A percentile compares a stretch with the other conserved stretches of the same genome.
Evolutionary conservation across 106 monocot genomes (phyloP).

Genomic region (Dendrobium catenatum): DNA sequence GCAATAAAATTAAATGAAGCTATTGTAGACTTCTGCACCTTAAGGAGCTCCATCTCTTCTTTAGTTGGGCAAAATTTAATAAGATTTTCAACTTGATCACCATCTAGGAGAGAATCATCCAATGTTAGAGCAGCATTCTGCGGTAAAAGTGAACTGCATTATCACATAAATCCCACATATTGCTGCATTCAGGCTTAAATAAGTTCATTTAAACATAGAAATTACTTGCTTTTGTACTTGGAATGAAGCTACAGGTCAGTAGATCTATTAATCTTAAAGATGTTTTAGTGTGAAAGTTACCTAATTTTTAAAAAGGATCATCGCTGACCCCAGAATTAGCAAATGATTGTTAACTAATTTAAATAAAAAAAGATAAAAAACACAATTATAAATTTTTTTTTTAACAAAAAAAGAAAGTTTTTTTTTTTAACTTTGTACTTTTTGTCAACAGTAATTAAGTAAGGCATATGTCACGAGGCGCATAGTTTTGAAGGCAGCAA

Average conservation of each 20-base stretch:
- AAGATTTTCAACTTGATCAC: constrained; percentile 79
- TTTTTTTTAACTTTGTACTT: no score
- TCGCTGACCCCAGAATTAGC: no score
- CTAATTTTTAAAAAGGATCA: not conserved
- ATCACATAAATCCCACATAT: not conserved
- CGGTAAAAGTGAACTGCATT: not conserved
- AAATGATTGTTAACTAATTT: no score
- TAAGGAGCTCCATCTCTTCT: constrained; percentile 84
- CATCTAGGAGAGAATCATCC: constrained; percentile 83
- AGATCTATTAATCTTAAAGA: not conserved
- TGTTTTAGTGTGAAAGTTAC: not conserved
- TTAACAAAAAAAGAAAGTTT: no score
- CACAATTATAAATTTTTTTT: no score
- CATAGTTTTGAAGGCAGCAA: no score
- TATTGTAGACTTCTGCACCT: constrained; percentile 32
- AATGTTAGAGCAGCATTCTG: constrained; percentile 68
- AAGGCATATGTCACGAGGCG: no score
- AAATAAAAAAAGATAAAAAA: no score
- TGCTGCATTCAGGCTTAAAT: not conserved
- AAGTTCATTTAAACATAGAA: not conserved
- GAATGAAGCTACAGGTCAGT: not conserved
- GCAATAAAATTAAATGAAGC: constrained; percentile 4
- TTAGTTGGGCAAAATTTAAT: constrained; percentile 88
- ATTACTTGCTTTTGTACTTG: not conserved
- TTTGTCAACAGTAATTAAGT: no score